Evolutionary conservation across 352 stramenopile genomes (phyloP).

Genomic region (Phytopythium boreale): DNA sequence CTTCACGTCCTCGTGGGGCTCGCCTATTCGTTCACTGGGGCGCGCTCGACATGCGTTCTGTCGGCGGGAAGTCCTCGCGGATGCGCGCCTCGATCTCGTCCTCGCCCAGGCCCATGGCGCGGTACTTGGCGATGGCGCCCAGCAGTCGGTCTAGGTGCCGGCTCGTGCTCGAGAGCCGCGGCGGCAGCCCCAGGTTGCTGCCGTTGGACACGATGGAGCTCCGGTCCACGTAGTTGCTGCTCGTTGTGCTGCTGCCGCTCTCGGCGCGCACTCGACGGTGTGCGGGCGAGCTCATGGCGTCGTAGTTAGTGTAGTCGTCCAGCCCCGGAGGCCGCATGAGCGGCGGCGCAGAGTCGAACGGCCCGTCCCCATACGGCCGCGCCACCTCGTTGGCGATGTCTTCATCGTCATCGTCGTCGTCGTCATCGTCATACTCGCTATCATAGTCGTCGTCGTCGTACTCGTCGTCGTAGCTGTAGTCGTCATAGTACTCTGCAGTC

Average conservation of each 20-base stretch:
- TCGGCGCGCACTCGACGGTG: constrained; percentile 4
- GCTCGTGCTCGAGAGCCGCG: constrained; percentile 54
- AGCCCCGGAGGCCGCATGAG: constrained; percentile 9
- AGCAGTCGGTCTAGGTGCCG: constrained; percentile 60
- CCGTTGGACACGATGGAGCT: constrained; percentile 48
- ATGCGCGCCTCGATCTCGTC: constrained; percentile 68
- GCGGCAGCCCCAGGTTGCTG: constrained; percentile 54
- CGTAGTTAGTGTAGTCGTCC: no score
- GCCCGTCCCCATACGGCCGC: constrained; percentile 34
- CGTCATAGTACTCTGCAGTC: constrained; percentile 17
- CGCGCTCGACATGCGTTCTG: constrained; percentile 33
- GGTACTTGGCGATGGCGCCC: constrained; percentile 61
- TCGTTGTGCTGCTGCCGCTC: constrained; percentile 17
- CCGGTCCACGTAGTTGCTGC: constrained; percentile 19
- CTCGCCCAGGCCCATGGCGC: constrained; percentile 47
- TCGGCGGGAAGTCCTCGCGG: constrained; percentile 57
- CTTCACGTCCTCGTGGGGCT: neutral
- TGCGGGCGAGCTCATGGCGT: neutral
- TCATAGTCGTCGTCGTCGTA: constrained; percentile 40
- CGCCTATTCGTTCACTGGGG: no score
- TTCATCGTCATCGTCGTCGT: constrained; percentile 54
- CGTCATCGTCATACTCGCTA: constrained; percentile 33
- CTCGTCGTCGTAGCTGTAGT: constrained; percentile 31
- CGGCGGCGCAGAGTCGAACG: constrained; percentile 25
- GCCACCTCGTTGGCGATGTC: constrained; percentile 74